These are phyloP conservation scores for Spathaspora sp. DNA, from an alignment of 1,139 yeast genomes.

Conservation along the genomic window DNA sequence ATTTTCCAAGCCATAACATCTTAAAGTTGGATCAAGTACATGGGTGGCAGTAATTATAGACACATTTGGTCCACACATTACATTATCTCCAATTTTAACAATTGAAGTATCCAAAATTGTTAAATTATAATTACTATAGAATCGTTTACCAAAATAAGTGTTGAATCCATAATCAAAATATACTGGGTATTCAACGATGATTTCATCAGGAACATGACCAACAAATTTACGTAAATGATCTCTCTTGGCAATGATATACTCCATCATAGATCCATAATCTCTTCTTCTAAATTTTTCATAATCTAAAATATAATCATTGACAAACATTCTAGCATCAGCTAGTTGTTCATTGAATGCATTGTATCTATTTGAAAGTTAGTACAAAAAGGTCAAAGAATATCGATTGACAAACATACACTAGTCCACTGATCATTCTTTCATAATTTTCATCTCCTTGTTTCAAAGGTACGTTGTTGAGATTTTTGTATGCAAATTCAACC, in stretches of 20 bases:
- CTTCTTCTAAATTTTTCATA: conserved; percentile 38
- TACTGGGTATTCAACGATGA: conserved; percentile 53
- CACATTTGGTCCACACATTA: conserved; percentile 64
- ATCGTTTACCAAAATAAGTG: conserved; percentile 46
- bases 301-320: conserved; percentile 24
- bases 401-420: conserved; percentile 17
- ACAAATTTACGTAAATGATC: conserved; percentile 37
- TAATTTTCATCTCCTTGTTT: conserved; percentile 32
- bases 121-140: conserved; percentile 56
- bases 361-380: conserved; percentile 6
- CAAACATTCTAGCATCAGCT: conserved; percentile 11
- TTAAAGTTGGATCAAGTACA: conserved; percentile 49
- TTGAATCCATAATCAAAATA: conserved; percentile 60
- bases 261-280: conserved; percentile 27
- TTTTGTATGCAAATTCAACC: conserved; percentile 41
- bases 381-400: not conserved
- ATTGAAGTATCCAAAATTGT: conserved; percentile 60
- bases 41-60: conserved; percentile 63
- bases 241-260: conserved; percentile 30
- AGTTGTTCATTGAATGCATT: conserved; percentile 12
- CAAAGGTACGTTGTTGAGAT: conserved; percentile 41
- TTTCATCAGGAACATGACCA: conserved; percentile 41
- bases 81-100: conserved; percentile 59
- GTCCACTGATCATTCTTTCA: conserved; percentile 36
- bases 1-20: conserved; percentile 48